Conservation (phyloP, 1,284 basidiomycete genomes). For the Cutaneotrichosporon sp. region DNA sequence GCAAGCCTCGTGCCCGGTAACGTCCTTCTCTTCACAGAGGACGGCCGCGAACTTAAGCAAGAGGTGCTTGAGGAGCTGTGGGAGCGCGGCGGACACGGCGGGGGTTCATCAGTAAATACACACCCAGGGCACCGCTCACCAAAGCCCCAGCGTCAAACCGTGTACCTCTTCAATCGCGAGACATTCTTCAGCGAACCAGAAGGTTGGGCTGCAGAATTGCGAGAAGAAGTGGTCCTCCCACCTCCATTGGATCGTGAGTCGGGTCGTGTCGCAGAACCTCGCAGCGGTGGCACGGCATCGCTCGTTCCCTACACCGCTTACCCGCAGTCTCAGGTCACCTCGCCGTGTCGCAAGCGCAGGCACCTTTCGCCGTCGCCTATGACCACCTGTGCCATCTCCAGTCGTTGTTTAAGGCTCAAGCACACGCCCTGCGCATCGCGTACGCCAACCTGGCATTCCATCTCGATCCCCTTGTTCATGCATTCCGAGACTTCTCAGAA, state of each 20-base stretch:
- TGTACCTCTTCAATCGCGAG: conserved; percentile 43
- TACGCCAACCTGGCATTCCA: conserved; percentile 41
- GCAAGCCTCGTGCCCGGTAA: conserved; percentile 30
- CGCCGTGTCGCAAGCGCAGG: conserved; percentile 25
- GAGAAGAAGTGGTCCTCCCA: conserved; percentile 38
- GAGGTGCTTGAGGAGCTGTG: conserved; percentile 36
- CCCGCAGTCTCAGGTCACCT: conserved; percentile 11
- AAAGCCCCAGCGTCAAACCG: conserved; percentile 13
- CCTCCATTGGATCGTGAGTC: conserved; percentile 35
- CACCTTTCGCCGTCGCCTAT: conserved; percentile 38
- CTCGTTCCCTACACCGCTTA: not conserved
- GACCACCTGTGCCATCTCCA: conserved; percentile 42
- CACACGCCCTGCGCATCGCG: conserved; percentile 37
- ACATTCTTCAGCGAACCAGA: conserved; percentile 44
- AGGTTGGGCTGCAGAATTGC: conserved; percentile 31
- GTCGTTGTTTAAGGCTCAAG: conserved; percentile 40
- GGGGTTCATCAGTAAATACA: conserved; percentile 22
- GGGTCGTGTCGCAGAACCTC: no score
- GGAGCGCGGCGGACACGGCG: conserved; percentile 37
- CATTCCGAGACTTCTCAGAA: conserved; percentile 32
- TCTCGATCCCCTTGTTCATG: conserved; percentile 34
- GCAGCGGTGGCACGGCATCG: not conserved
- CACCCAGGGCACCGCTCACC: not conserved
- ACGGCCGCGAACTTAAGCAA: conserved; percentile 37
- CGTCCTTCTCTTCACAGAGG: conserved; percentile 42